phyloP scores from a whole-genome alignment of 2,329 filamentous ascomycete genomes.

The Trichocomaceae sp. region DNA sequence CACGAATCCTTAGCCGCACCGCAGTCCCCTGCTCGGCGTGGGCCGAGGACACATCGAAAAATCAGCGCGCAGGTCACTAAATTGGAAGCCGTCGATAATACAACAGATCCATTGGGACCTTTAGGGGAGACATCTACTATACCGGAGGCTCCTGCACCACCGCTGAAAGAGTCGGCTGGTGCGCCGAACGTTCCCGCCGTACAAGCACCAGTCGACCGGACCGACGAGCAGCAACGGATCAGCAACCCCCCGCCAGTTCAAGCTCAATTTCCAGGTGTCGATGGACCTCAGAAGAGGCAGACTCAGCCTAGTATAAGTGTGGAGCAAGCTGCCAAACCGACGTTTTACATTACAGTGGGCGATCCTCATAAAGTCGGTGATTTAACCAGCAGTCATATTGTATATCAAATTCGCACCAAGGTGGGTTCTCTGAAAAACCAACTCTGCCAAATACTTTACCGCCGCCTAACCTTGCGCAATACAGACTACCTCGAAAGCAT shows the following conservation, averaged over 20 bases:
- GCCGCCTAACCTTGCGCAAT: background rate
- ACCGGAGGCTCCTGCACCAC: slow-evolving; percentile 53
- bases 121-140: slow-evolving; percentile 44
- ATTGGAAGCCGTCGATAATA: slow-evolving; percentile 57
- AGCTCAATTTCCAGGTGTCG: slow-evolving; percentile 45
- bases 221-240: slow-evolving; percentile 63
- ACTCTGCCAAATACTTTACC: background rate
- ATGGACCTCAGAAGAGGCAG: slow-evolving; percentile 42
- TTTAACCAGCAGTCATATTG: slow-evolving; percentile 92
- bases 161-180: slow-evolving; percentile 50
- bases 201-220: slow-evolving; percentile 58
- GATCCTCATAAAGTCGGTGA: slow-evolving; percentile 98
- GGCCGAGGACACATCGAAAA: slow-evolving; percentile 49
- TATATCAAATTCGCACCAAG: slow-evolving; percentile 92
- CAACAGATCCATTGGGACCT: slow-evolving; percentile 57
- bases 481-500: slow-evolving; percentile 91
- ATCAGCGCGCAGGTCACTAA: slow-evolving; percentile 56
- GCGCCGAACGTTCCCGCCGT: slow-evolving; percentile 33
- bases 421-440: slow-evolving; percentile 44
- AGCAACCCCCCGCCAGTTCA: slow-evolving; percentile 56
- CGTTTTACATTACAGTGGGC: slow-evolving; percentile 82
- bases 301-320: slow-evolving; percentile 75
- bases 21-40: slow-evolving; percentile 44
- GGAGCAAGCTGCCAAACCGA: slow-evolving; percentile 88
- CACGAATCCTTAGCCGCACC: slow-evolving; percentile 37